phyloP scores from a whole-genome alignment of 2,329 filamentous ascomycete species.

The Ophiosphaerella narmari region DNA sequence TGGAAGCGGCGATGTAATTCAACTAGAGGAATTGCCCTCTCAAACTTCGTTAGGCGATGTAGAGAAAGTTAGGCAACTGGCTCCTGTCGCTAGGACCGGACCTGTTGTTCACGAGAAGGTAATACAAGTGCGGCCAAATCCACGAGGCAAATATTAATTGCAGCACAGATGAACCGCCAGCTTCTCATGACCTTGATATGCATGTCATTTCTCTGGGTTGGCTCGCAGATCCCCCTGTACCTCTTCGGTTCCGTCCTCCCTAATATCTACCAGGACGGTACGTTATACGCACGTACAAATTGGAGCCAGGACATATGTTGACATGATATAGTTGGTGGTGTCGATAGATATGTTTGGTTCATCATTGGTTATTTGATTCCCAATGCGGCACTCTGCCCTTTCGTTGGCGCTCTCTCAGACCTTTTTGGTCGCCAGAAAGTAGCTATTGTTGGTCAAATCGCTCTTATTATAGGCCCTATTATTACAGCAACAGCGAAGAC shows the following conservation, averaged over 20 bases:
- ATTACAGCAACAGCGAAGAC: conserved; percentile 33
- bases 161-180: conserved; percentile 37
- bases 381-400: conserved; percentile 62
- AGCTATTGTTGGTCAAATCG: conserved; percentile 33
- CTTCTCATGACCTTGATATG: conserved; percentile 61
- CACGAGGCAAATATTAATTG: not conserved
- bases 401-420: conserved; percentile 60
- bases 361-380: conserved; percentile 58
- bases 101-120: conserved; percentile 33
- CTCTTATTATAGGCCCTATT: conserved; percentile 46
- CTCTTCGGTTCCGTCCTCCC: conserved; percentile 49
- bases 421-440: conserved; percentile 40
- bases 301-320: too few species aligned
- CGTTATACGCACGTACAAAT: too few species aligned
- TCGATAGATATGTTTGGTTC: conserved; percentile 64
- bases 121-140: not conserved
- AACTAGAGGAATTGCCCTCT: conserved; percentile 21
- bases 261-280: conserved; percentile 60
- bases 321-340: conserved; percentile 54
- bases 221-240: conserved; percentile 63
- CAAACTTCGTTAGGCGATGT: conserved; percentile 22
- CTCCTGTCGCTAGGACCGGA: conserved; percentile 15
- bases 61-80: conserved; percentile 21
- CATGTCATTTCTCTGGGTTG: conserved; percentile 66
- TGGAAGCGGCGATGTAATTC: conserved; percentile 7